These are phyloP conservation scores for Epichloe aotearoae DNA, from an alignment of 2,329 filamentous ascomycete species.

Conservation along the genomic window DNA sequence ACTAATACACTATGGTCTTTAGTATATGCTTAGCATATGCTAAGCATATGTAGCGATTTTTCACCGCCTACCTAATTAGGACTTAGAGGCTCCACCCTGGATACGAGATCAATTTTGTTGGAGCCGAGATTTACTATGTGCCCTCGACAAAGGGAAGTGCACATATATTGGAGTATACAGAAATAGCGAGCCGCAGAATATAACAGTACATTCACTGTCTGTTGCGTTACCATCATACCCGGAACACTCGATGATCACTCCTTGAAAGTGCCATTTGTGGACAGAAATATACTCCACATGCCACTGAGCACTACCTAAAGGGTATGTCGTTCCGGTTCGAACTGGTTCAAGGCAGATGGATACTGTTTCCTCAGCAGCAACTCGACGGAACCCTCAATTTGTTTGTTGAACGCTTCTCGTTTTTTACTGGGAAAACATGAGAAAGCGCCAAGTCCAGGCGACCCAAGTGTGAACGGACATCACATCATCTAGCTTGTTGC, in stretches of 20 bases:
- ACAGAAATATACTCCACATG: background rate
- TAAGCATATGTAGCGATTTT: no score
- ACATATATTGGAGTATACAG: background rate
- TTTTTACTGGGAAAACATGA: conserved; percentile 70
- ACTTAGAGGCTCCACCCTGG: no score
- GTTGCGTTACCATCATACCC: background rate
- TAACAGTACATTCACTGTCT: background rate
- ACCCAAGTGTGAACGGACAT: conserved; percentile 36
- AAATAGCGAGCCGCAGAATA: background rate
- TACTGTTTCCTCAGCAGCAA: conserved; percentile 12
- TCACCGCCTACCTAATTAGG: no score
- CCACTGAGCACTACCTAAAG: background rate
- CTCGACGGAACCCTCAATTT: conserved; percentile 32
- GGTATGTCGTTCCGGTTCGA: background rate
- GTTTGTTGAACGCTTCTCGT: conserved; percentile 60
- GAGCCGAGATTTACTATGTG: no score
- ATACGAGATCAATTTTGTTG: no score
- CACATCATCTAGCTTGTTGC: conserved; percentile 50
- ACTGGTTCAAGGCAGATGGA: background rate
- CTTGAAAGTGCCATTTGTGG: background rate
- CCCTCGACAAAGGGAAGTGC: background rate
- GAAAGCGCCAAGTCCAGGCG: conserved; percentile 57
- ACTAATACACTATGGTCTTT: no score
- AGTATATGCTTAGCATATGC: no score
- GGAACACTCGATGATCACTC: background rate